A percentile compares a stretch with the other conserved stretches of the same genome.
Conservation (phyloP, 257 asterid genomes). For the Nicotiana attenuata region DNA sequence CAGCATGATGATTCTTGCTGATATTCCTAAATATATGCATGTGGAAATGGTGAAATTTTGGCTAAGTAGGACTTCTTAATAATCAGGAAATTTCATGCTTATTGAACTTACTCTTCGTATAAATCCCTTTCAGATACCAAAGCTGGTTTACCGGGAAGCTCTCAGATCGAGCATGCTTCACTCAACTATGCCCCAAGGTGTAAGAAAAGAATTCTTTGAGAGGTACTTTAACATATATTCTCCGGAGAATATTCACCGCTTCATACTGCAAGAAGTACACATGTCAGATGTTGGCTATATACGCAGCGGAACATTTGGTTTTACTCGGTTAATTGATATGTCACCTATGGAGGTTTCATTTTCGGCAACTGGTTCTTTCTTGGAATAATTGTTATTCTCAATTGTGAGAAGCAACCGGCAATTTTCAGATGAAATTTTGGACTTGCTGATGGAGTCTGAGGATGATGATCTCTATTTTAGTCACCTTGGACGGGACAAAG, state of each 20-base stretch:
- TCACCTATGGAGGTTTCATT: conserved; percentile 79
- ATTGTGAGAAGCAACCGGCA: conserved; percentile 48
- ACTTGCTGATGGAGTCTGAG: conserved; percentile 49
- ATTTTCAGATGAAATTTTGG: conserved; percentile 50
- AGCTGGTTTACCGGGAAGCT: conserved; percentile 67
- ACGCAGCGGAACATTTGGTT: conserved; percentile 66
- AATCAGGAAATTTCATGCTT: background rate
- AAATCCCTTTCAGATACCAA: conserved; percentile 63
- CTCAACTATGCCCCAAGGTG: conserved; percentile 32
- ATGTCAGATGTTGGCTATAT: conserved; percentile 25
- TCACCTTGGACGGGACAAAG: conserved; percentile 66
- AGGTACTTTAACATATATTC: conserved; percentile 75
- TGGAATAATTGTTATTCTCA: conserved; percentile 78
- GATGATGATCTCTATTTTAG: conserved; percentile 36
- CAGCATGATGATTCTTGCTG: background rate
- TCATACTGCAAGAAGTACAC: conserved; percentile 36
- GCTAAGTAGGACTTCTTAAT: background rate
- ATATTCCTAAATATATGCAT: background rate
- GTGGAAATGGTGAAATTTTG: background rate
- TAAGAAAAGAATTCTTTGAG: conserved; percentile 35
- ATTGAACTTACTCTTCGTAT: conserved; percentile 12
- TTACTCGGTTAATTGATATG: conserved; percentile 71
- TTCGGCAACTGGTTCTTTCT: conserved; percentile 57
- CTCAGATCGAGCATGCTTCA: conserved; percentile 26
- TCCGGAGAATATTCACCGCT: conserved; percentile 59